Conservation (phyloP, 371 early-diverging fungal species). For the Mucor ambiguus region DNA sequence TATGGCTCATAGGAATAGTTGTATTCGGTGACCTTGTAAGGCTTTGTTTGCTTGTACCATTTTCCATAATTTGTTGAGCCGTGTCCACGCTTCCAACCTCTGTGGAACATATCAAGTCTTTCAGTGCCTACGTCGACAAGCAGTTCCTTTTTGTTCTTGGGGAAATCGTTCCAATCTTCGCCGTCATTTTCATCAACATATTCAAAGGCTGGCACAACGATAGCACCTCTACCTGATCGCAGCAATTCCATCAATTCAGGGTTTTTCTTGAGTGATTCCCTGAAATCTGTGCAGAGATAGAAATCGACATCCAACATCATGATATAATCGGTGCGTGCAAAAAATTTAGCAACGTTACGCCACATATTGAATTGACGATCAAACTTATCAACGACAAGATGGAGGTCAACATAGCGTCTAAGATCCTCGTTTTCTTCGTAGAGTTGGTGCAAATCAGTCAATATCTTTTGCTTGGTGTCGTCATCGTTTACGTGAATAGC, state of each 20-base stretch:
- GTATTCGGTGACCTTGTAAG: conserved; percentile 62
- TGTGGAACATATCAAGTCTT: conserved; percentile 66
- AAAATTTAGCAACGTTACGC: conserved; percentile 72
- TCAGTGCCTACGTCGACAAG: conserved; percentile 42
- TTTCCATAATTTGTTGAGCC: conserved; percentile 63
- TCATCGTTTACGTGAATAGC: conserved; percentile 67
- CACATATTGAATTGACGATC: conserved; percentile 76
- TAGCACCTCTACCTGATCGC: conserved; percentile 51
- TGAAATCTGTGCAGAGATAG: conserved; percentile 65
- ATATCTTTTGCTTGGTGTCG: conserved; percentile 45
- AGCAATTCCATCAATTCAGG: conserved; percentile 43
- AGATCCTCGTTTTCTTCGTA: conserved; percentile 57
- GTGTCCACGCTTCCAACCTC: conserved; percentile 64
- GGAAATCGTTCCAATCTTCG: conserved; percentile 55
- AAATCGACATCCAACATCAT: conserved; percentile 78
- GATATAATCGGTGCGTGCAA: conserved; percentile 67
- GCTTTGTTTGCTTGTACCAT: conserved; percentile 54
- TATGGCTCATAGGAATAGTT: conserved; percentile 73
- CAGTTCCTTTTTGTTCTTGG: conserved; percentile 51
- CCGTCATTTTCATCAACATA: conserved; percentile 60
- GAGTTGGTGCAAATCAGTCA: conserved; percentile 54
- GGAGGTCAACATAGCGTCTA: conserved; percentile 63
- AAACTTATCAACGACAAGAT: conserved; percentile 65
- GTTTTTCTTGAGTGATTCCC: conserved; percentile 45
- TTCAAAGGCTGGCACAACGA: conserved; percentile 72